Evolutionary conservation across 2,329 filamentous ascomycete species (phyloP).

Genomic region (Talaromyces sp.): DNA sequence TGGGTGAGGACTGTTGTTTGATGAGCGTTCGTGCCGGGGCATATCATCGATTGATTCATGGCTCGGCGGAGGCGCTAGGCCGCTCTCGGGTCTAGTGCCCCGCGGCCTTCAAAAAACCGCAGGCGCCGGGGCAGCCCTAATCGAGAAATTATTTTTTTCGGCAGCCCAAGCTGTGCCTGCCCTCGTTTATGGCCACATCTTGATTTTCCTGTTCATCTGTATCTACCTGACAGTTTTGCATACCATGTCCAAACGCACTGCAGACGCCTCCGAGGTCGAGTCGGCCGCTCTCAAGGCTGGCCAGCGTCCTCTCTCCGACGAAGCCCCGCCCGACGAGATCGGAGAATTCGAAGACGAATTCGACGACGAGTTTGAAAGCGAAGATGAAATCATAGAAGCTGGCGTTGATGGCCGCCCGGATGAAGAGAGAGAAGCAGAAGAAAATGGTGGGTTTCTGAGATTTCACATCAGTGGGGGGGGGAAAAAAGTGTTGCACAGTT

Average conservation of each 20-base stretch:
- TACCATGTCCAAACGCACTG: slow-evolving; percentile 56
- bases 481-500: background rate
- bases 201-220: background rate
- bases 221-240: background rate
- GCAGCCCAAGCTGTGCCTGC: background rate
- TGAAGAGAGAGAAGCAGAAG: slow-evolving; percentile 84
- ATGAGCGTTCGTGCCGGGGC: slow-evolving; percentile 9
- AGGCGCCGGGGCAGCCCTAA: slow-evolving; percentile 8
- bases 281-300: slow-evolving; percentile 55
- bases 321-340: slow-evolving; percentile 46
- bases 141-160: slow-evolving; percentile 2
- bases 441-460: slow-evolving; percentile 48
- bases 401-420: slow-evolving; percentile 90
- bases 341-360: slow-evolving; percentile 72
- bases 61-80: slow-evolving; percentile 5
- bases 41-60: slow-evolving; percentile 1
- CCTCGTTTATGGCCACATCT: background rate
- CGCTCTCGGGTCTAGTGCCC: slow-evolving; percentile 1
- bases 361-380: slow-evolving; percentile 92
- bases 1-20: background rate
- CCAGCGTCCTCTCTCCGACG: slow-evolving; percentile 49
- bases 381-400: slow-evolving; percentile 89
- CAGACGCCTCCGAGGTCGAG: slow-evolving; percentile 47
- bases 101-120: slow-evolving; percentile 11
- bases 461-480: background rate